phyloP scores from a whole-genome alignment of 495 filamentous ascomycete genomes.

The Cercophora scortea region DNA sequence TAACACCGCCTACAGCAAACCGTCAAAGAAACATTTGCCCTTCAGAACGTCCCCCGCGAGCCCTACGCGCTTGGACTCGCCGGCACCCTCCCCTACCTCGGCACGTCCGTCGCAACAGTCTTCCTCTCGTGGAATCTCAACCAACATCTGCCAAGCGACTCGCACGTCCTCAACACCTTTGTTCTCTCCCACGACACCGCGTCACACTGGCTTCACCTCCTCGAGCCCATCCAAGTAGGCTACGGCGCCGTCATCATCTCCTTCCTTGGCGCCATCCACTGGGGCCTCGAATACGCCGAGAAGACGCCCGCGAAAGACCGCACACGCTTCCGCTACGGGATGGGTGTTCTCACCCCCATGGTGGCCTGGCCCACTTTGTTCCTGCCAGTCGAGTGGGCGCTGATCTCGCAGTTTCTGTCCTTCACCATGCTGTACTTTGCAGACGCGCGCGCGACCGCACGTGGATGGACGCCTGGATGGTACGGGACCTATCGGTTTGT shows the following conservation, averaged over 20 bases:
- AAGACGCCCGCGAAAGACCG: constrained; percentile 24
- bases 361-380: constrained; percentile 91
- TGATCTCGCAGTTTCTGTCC: constrained; percentile 82
- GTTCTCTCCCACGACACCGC: constrained; percentile 66
- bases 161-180: constrained; percentile 39
- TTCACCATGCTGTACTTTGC: constrained; percentile 88
- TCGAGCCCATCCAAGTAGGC: constrained; percentile 88
- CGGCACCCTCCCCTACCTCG: constrained; percentile 84
- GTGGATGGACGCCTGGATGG: constrained; percentile 86
- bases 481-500: constrained; percentile 93
- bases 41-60: constrained; percentile 70
- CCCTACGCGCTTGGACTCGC: constrained; percentile 76
- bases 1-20: constrained; percentile 47
- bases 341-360: constrained; percentile 74
- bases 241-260: constrained; percentile 93
- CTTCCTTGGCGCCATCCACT: constrained; percentile 94
- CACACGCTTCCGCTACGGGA: constrained; percentile 58
- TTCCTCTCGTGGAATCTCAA: constrained; percentile 78
- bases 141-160: constrained; percentile 53
- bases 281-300: constrained; percentile 67
- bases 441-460: constrained; percentile 64
- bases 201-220: constrained; percentile 61
- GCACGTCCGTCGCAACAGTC: constrained; percentile 80
- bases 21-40: constrained; percentile 80
- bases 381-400: constrained; percentile 77